Evolutionary conservation across 2,329 filamentous ascomycete genomes (phyloP).

Genomic region (Colletotrichum eremochloae): DNA sequence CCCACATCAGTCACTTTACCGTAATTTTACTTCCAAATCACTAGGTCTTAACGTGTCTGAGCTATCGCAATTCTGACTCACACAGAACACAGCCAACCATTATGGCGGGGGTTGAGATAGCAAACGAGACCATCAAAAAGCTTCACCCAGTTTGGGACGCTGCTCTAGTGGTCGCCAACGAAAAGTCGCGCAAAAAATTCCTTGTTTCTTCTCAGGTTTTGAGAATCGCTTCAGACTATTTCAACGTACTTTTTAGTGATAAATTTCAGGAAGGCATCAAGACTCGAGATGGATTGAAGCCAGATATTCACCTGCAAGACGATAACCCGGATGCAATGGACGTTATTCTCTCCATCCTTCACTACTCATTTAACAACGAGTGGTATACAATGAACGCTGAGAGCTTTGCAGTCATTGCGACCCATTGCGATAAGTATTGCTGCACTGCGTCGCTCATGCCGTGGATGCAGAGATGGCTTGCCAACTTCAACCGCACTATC

Average conservation of each 20-base stretch:
- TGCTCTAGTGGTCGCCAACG: background rate
- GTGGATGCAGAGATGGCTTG: slow-evolving; percentile 9
- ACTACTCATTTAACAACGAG: background rate
- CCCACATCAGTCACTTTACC: background rate
- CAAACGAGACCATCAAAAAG: background rate
- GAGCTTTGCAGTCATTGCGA: background rate
- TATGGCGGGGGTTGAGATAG: background rate
- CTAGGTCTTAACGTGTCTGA: too few relatives aligned
- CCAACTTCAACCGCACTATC: background rate
- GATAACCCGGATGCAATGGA: slow-evolving; percentile 20
- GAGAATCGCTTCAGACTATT: background rate
- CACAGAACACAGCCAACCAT: background rate
- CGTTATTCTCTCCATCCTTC: slow-evolving; percentile 7
- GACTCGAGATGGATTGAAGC: background rate
- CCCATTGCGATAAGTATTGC: slow-evolving; percentile 4
- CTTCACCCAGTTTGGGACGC: slow-evolving; percentile 18
- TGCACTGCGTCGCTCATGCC: background rate
- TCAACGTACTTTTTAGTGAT: background rate
- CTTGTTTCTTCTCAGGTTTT: slow-evolving; percentile 8
- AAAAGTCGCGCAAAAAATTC: background rate
- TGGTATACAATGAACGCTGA: slow-evolving; percentile 3
- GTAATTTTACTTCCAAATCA: background rate
- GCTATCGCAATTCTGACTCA: background rate
- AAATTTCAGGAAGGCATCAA: background rate
- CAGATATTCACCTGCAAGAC: background rate